Percentiles rank a stretch among this genome's conserved stretches.
Evolutionary conservation across 2,329 filamentous ascomycete genomes (phyloP).

Genomic region (Paecilomyces sp.): DNA sequence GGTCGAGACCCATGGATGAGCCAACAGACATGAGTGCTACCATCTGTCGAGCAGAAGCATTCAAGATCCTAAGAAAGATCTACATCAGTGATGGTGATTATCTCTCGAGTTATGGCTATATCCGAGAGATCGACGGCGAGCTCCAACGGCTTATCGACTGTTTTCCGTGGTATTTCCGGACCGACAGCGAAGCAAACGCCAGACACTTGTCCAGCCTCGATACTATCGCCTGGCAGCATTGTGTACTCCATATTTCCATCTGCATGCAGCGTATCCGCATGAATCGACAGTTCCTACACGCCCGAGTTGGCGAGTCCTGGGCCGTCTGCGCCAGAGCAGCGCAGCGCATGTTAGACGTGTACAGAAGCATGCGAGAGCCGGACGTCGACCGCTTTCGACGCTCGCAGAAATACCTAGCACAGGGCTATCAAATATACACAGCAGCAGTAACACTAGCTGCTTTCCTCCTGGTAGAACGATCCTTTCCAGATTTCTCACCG

Average conservation of each 20-base stretch:
- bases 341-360: conserved; percentile 16
- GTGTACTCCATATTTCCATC: conserved; percentile 17
- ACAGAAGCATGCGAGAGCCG: conserved; percentile 13
- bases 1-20: conserved; percentile 10
- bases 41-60: conserved; percentile 12
- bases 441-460: conserved; percentile 18
- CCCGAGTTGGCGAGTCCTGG: conserved; percentile 14
- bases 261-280: conserved; percentile 19
- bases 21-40: conserved; percentile 15
- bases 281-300: conserved; percentile 16
- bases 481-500: conserved; percentile 11
- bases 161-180: conserved; percentile 19
- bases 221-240: conserved; percentile 16
- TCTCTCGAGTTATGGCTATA: conserved; percentile 13
- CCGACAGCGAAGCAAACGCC: conserved; percentile 6
- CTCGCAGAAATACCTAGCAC: conserved; percentile 16
- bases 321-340: conserved; percentile 15
- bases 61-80: conserved; percentile 13
- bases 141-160: conserved; percentile 11
- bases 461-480: conserved; percentile 18
- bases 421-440: conserved; percentile 19
- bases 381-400: conserved; percentile 11
- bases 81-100: conserved; percentile 11
- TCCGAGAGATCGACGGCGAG: conserved; percentile 14
- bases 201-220: conserved; percentile 10